phyloP scores from a whole-genome alignment of 2,329 filamentous ascomycete species.

The Fusarium siculi region DNA sequence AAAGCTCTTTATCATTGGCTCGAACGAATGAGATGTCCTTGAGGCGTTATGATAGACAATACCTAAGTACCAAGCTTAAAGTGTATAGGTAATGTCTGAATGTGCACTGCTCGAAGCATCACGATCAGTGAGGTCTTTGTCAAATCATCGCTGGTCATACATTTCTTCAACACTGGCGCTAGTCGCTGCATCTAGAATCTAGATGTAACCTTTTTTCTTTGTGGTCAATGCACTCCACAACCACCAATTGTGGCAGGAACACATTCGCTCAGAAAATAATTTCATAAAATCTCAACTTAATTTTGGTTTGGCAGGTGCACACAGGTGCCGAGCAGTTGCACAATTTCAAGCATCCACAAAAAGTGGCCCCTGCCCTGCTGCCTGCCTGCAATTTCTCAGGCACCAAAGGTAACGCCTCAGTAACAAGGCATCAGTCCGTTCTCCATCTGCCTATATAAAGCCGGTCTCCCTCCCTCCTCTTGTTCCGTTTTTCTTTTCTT shows the following conservation, averaged over 20 bases:
- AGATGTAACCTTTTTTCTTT: not conserved
- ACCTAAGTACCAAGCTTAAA: too few species aligned
- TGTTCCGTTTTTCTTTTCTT: slow-evolving; percentile 49
- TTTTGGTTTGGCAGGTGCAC: not conserved
- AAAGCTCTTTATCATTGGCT: not conserved
- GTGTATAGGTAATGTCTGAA: too few species aligned
- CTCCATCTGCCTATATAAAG: slow-evolving; percentile 48
- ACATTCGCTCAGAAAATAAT: not conserved
- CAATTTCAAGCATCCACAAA: not conserved
- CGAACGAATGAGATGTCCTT: not conserved
- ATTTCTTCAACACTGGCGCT: not conserved
- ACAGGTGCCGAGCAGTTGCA: not conserved
- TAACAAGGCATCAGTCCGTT: slow-evolving; percentile 5
- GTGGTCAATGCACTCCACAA: not conserved
- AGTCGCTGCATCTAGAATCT: not conserved
- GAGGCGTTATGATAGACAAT: not conserved
- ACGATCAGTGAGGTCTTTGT: not conserved
- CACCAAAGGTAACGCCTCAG: slow-evolving; percentile 2
- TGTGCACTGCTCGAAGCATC: not conserved
- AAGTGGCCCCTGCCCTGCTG: slow-evolving; percentile 5
- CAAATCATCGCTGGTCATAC: not conserved
- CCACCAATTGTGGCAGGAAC: not conserved
- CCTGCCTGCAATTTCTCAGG: slow-evolving; percentile 15
- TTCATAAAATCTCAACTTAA: not conserved
- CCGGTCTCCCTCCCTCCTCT: not conserved